Conservation (phyloP, 441 rosid genomes). For the Populus hybrid region DNA sequence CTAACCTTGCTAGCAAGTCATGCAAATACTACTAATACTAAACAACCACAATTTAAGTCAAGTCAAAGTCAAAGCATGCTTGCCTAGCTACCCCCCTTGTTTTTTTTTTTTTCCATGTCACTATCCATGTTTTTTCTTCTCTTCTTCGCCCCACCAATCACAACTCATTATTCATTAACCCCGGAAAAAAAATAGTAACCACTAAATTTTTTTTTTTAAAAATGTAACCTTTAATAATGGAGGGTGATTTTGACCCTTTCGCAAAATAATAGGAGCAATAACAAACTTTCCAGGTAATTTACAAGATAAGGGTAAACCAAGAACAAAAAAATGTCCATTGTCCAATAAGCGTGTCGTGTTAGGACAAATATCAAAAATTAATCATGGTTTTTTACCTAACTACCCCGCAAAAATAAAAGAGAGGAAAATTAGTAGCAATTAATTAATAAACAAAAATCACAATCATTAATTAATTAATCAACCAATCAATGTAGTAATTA, state of each 20-base stretch:
- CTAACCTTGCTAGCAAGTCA: conserved; percentile 12
- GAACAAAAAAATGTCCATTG: background rate
- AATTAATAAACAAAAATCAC: background rate
- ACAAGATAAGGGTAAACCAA: background rate
- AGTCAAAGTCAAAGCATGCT: background rate
- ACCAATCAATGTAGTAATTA: background rate
- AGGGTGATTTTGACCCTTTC: conserved; percentile 3
- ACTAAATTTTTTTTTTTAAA: background rate
- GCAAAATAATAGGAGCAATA: background rate
- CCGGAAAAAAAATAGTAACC: background rate
- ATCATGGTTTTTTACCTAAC: background rate
- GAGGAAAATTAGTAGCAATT: background rate
- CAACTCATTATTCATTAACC: background rate
- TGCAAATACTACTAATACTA: background rate
- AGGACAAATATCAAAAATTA: background rate
- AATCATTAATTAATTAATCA: background rate
- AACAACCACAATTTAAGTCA: conserved; percentile 24
- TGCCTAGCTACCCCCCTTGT: background rate
- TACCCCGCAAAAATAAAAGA: background rate
- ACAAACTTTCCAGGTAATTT: background rate
- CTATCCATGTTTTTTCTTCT: background rate
- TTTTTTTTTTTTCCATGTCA: background rate
- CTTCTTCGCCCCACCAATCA: background rate
- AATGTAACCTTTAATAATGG: background rate
- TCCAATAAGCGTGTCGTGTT: background rate